phyloP scores from a whole-genome alignment of 75 land plant genomes.

The Gnetum montanum region DNA sequence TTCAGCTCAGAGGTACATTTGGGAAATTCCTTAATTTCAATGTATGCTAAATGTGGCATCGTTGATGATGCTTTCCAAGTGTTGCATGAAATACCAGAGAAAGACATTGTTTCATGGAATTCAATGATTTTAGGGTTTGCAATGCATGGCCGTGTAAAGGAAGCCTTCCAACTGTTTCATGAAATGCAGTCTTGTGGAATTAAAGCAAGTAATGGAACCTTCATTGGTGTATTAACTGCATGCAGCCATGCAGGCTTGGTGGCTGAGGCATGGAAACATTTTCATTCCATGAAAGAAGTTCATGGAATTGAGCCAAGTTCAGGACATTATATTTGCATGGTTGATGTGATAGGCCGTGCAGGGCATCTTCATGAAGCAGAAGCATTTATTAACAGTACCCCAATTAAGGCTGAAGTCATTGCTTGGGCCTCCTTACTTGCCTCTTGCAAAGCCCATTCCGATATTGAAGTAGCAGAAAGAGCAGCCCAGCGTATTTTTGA shows the following conservation, averaged over 20 bases:
- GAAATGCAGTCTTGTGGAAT: constrained; percentile 18
- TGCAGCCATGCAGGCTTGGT: constrained; percentile 28
- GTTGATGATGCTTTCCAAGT: constrained; percentile 12
- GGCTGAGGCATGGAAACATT: constrained; percentile 9
- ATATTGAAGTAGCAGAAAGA: constrained; percentile 13
- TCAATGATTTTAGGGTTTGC: constrained; percentile 23
- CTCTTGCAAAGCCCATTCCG: constrained; percentile 22
- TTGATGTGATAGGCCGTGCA: constrained; percentile 31
- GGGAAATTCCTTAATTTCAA: constrained; percentile 24
- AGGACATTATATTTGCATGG: constrained; percentile 33
- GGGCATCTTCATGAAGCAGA: constrained; percentile 23
- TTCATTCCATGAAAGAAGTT: constrained; percentile 16
- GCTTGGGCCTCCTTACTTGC: constrained; percentile 14
- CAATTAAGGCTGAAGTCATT: constrained; percentile 6
- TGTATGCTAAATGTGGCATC: constrained; percentile 33
- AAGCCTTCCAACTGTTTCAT: constrained; percentile 13
- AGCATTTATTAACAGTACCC: constrained; percentile 12
- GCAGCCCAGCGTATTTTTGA: constrained; percentile 2
- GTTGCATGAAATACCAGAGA: constrained; percentile 21
- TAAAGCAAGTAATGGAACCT: constrained; percentile 5
- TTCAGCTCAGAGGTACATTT: constrained; percentile 10
- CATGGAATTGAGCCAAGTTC: constrained; percentile 11
- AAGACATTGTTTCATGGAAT: constrained; percentile 37
- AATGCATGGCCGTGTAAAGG: constrained; percentile 6
- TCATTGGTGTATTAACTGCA: constrained; percentile 17